Percentiles rank a stretch among this genome's conserved stretches.
Evolutionary conservation across 495 filamentous ascomycete species (phyloP).

Genomic region (Penicillium manginii): DNA sequence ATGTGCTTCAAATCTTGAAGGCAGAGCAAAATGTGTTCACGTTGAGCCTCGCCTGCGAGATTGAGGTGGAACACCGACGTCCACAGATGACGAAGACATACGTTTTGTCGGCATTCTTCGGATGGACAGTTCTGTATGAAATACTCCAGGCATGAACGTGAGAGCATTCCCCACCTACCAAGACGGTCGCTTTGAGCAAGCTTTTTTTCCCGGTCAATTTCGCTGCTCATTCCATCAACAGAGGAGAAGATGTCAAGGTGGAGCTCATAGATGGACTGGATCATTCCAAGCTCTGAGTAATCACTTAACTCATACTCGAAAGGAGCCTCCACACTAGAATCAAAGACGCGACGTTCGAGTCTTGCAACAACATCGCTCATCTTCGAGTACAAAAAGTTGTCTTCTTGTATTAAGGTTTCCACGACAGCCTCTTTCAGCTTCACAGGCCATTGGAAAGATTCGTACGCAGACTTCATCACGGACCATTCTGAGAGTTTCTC

Average conservation of each 20-base stretch:
- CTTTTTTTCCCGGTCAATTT: constrained; percentile 61
- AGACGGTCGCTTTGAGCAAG: constrained; percentile 69
- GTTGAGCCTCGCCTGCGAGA: constrained; percentile 64
- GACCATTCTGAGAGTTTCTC: constrained; percentile 27
- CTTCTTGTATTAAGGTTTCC: constrained; percentile 66
- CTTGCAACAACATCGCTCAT: constrained; percentile 48
- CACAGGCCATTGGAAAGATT: constrained; percentile 69
- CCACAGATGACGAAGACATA: constrained; percentile 76
- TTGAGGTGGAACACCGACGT: constrained; percentile 75
- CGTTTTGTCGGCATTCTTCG: constrained; percentile 28
- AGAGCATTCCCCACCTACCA: constrained; percentile 73
- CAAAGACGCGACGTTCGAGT: constrained; percentile 39
- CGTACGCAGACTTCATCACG: constrained; percentile 58
- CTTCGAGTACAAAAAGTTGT: constrained; percentile 67
- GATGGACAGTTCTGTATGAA: constrained; percentile 42
- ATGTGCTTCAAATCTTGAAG: constrained; percentile 70
- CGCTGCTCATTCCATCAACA: constrained; percentile 74
- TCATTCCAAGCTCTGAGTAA: constrained; percentile 53
- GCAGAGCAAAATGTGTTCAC: constrained; percentile 79
- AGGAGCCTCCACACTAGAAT: constrained; percentile 14
- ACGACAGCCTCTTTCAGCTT: constrained; percentile 70
- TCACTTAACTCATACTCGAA: constrained; percentile 35
- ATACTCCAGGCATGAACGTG: constrained; percentile 62
- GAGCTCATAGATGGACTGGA: constrained; percentile 82
- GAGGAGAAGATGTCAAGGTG: constrained; percentile 83